A percentile compares a stretch with the other conserved stretches of the same genome.
Conservation (phyloP, 345 rosid species). For the Gossypium thurberi region DNA sequence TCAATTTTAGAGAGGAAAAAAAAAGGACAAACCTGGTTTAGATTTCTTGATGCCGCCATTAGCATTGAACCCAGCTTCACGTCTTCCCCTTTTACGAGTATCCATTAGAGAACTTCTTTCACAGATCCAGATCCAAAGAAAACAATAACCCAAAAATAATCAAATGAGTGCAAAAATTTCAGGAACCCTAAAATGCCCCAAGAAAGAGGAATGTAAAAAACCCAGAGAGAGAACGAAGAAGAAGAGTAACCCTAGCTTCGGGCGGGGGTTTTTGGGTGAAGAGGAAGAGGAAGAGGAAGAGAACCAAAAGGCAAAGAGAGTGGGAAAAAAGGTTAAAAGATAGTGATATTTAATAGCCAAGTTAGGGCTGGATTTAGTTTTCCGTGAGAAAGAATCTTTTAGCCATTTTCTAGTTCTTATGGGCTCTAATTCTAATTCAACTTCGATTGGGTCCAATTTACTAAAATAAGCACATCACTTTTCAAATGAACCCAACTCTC, state of each 20-base stretch:
- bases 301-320: background rate
- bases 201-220: background rate
- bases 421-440: background rate
- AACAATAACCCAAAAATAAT: background rate
- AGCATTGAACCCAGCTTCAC: slow-evolving; percentile 41
- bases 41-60: slow-evolving; percentile 72
- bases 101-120: slow-evolving; percentile 32
- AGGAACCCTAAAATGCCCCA: background rate
- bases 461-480: no score
- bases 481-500: no score
- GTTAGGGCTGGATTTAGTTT: background rate
- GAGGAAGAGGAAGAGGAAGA: background rate
- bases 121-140: slow-evolving; percentile 31
- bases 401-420: background rate
- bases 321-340: background rate
- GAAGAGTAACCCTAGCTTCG: slow-evolving; percentile 32
- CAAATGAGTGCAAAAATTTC: background rate
- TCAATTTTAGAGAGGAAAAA: background rate
- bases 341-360: background rate
- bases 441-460: background rate
- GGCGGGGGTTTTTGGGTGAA: slow-evolving; percentile 5
- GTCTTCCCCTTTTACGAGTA: slow-evolving; percentile 63
- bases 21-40: slow-evolving; percentile 36
- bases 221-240: background rate
- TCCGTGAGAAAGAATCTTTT: background rate